A percentile compares a stretch with the other conserved stretches of the same genome.
Evolutionary conservation across 2,329 filamentous ascomycete species (phyloP).

Genomic region (Aspergillus vadensis): DNA sequence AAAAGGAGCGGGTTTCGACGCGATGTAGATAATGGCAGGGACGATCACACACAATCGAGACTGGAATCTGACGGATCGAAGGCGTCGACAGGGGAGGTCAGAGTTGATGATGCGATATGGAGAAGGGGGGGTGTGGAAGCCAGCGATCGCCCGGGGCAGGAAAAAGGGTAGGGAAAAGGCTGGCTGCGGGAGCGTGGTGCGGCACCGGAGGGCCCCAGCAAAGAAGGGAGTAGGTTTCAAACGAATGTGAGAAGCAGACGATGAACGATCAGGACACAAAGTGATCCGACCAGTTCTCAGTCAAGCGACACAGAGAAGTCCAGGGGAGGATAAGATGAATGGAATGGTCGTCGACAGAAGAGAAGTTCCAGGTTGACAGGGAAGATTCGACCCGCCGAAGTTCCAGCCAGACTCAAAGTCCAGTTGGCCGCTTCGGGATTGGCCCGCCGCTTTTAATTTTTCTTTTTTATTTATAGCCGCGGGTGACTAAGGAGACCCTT

Average conservation of each 20-base stretch:
- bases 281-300: not conserved
- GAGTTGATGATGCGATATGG: conserved; percentile 13
- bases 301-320: not conserved
- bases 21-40: not conserved
- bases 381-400: conserved; percentile 9
- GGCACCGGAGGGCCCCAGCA: conserved; percentile 4
- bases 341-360: conserved; percentile 4
- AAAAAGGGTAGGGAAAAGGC: conserved; percentile 12
- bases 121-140: conserved; percentile 13
- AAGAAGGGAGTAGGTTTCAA: not conserved
- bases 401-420: conserved; percentile 7
- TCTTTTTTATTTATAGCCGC: not conserved
- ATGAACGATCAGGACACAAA: not conserved
- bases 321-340: not conserved
- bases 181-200: conserved; percentile 13
- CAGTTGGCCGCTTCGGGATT: conserved; percentile 12
- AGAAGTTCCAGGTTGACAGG: conserved; percentile 6
- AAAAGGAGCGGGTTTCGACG: not conserved
- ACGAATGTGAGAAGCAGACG: conserved; percentile 5
- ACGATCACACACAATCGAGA: not conserved
- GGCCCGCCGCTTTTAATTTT: conserved; percentile 15
- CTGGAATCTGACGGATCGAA: not conserved
- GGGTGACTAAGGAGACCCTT: conserved; percentile 3
- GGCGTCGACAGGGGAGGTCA: not conserved
- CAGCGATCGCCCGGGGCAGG: conserved; percentile 16